phyloP scores from a whole-genome alignment of 257 asterid species.

The Nyctanthes arbortristis region DNA sequence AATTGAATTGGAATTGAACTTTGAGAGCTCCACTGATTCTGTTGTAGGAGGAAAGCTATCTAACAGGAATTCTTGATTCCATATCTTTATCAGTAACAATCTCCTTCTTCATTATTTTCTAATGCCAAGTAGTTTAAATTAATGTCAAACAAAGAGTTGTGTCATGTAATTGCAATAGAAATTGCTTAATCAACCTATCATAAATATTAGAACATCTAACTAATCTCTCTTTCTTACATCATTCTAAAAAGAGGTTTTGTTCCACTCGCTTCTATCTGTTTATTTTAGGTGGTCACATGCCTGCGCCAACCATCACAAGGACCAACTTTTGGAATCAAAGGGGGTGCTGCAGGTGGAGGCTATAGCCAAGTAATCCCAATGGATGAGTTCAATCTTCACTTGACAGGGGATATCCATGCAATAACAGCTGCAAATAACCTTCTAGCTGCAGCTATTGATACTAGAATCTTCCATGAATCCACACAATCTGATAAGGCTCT shows the following conservation, averaged over 20 bases:
- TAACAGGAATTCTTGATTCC: background rate
- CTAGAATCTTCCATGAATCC: constrained; percentile 89
- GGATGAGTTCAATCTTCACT: constrained; percentile 98
- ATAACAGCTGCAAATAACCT: constrained; percentile 97
- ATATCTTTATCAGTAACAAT: background rate
- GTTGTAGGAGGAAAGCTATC: background rate
- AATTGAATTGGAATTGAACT: background rate
- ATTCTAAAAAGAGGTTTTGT: background rate
- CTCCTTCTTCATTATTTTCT: background rate
- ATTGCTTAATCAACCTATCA: background rate
- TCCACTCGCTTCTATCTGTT: constrained; percentile 20
- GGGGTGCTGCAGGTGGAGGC: constrained; percentile 99
- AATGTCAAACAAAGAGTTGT: background rate
- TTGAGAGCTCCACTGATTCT: background rate
- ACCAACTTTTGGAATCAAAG: constrained; percentile 96
- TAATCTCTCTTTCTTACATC: background rate
- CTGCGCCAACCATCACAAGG: constrained; percentile 97
- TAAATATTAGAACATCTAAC: background rate
- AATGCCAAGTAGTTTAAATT: background rate
- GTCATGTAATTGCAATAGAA: background rate
- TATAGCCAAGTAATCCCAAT: constrained; percentile 98
- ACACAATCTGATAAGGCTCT: constrained; percentile 93
- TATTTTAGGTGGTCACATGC: constrained; percentile 75
- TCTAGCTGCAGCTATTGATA: constrained; percentile 94
- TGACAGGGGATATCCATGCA: constrained; percentile 98